These are phyloP conservation scores for Ceriops tagal DNA, from an alignment of 345 rosid species.

Conservation along the genomic window DNA sequence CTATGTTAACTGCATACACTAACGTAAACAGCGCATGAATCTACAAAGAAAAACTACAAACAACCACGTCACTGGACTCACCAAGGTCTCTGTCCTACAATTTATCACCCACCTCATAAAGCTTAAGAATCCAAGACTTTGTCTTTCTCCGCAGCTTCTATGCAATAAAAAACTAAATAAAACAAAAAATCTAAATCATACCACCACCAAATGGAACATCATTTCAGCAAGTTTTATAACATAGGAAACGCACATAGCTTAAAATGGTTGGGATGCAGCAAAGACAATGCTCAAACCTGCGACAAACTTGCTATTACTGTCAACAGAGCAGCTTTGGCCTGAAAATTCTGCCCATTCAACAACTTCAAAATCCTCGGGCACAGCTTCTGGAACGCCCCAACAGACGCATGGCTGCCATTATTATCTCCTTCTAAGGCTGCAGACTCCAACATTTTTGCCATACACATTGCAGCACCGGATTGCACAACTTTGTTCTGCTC, in stretches of 20 bases:
- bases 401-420: constrained; percentile 36
- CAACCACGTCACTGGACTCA: constrained; percentile 2
- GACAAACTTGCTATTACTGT: constrained; percentile 74
- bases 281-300: constrained; percentile 52
- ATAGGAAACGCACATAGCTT: neutral
- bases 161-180: neutral
- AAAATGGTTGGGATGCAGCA: constrained; percentile 8
- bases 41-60: neutral
- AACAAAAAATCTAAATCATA: neutral
- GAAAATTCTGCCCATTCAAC: constrained; percentile 70
- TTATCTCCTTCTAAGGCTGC: constrained; percentile 29
- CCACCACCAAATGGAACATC: neutral
- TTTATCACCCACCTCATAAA: constrained; percentile 9
- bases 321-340: constrained; percentile 77
- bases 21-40: neutral
- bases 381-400: constrained; percentile 69
- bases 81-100: constrained; percentile 1
- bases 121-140: constrained; percentile 2
- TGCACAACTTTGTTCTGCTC: constrained; percentile 93
- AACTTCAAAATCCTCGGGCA: constrained; percentile 90
- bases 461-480: constrained; percentile 81
- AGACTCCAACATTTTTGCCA: constrained; percentile 88
- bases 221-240: constrained; percentile 5
- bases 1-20: neutral
- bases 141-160: neutral